Conservation (phyloP, 805 yeast genomes). For the Yarrowia sp. region DNA sequence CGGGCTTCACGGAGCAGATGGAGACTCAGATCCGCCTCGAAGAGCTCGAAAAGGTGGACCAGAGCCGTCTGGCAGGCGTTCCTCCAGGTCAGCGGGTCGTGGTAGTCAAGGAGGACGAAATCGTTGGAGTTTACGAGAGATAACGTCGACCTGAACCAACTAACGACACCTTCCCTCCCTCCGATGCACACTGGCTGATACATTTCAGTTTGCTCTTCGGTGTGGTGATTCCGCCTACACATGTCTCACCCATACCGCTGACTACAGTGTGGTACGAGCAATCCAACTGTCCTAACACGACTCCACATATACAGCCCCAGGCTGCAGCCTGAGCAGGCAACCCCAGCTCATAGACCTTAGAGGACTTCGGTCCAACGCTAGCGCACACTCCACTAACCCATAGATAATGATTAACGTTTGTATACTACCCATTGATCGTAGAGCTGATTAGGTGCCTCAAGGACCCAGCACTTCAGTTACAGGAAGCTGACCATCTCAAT, state of each 20-base stretch:
- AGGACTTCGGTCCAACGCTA: background rate
- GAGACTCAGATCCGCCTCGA: slow-evolving; percentile 12
- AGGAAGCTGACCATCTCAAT: too few relatives aligned
- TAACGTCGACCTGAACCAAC: background rate
- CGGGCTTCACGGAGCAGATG: slow-evolving; percentile 20
- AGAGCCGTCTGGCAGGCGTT: slow-evolving; percentile 7
- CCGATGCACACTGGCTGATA: too few relatives aligned
- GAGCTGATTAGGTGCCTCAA: background rate
- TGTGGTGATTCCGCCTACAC: too few relatives aligned
- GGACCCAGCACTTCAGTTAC: too few relatives aligned
- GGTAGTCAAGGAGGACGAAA: slow-evolving; percentile 10
- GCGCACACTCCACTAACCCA: slow-evolving; percentile 21
- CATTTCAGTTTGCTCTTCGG: too few relatives aligned
- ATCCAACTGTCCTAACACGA: background rate
- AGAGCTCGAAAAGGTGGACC: slow-evolving; percentile 5
- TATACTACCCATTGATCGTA: background rate
- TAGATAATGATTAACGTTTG: slow-evolving; percentile 24
- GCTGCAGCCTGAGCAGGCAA: too few relatives aligned
- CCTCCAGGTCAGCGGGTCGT: slow-evolving; percentile 9
- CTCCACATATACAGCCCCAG: background rate
- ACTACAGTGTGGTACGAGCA: background rate
- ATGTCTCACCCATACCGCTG: background rate
- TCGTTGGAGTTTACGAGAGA: slow-evolving; percentile 18
- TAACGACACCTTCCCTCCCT: too few relatives aligned
- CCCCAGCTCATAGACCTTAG: background rate